Percentiles rank a stretch among this genome's conserved stretches.
Conservation (phyloP, 164 flowering plant species). For the Malania oleifera region DNA sequence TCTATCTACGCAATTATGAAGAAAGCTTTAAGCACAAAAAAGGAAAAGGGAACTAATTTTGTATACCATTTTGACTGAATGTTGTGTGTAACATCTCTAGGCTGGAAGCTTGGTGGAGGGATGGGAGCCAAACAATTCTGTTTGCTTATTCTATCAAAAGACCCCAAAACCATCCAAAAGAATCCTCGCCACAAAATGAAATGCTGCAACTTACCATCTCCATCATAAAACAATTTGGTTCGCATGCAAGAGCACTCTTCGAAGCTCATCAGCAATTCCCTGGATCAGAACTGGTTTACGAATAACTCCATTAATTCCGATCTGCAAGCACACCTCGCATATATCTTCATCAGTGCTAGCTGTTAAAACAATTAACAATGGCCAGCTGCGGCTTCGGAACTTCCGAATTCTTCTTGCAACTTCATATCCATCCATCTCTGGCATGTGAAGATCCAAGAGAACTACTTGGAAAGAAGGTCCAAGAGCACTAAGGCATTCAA, state of each 20-base stretch:
- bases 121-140: not conserved
- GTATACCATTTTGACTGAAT: constrained; percentile 22
- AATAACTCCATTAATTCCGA: constrained; percentile 77
- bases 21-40: not conserved
- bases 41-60: constrained; percentile 12
- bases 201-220: not conserved
- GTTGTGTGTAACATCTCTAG: constrained; percentile 18
- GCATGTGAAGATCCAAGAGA: constrained; percentile 76
- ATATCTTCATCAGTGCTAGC: constrained; percentile 62
- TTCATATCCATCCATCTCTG: constrained; percentile 83
- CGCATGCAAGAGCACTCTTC: constrained; percentile 50
- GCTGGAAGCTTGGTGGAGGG: constrained; percentile 5
- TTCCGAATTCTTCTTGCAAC: constrained; percentile 67
- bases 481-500: constrained; percentile 65
- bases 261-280: constrained; percentile 67
- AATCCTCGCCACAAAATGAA: not conserved
- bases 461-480: constrained; percentile 48
- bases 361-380: constrained; percentile 63
- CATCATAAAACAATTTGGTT: constrained; percentile 24
- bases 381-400: constrained; percentile 59
- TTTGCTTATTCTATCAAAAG: constrained; percentile 1
- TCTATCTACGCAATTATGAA: constrained; percentile 9
- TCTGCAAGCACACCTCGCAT: constrained; percentile 56
- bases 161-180: constrained; percentile 5
- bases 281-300: constrained; percentile 62